Percentiles rank a stretch among this genome's conserved stretches.
phyloP scores from a whole-genome alignment of 176 grass and related monocot species.

The Phragmites australis region DNA sequence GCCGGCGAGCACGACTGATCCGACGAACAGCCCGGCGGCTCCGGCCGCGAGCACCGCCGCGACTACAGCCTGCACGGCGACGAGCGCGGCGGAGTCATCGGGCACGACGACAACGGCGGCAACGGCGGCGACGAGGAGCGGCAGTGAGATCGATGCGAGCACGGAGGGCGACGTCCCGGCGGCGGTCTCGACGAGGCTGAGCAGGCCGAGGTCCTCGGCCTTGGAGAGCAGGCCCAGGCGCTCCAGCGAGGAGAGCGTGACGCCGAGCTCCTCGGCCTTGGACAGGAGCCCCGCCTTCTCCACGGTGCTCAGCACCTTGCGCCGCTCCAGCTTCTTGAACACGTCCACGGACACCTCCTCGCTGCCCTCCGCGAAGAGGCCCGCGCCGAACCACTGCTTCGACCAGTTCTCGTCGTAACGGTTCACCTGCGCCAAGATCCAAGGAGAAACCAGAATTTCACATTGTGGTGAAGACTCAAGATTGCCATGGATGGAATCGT shows the following conservation, averaged over 20 bases:
- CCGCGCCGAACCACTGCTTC: conserved; percentile 95
- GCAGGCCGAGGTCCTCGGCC: conserved; percentile 89
- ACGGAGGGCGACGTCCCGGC: conserved; percentile 61
- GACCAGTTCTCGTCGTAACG: conserved; percentile 84
- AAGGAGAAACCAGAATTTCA: no score
- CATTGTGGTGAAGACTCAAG: no score
- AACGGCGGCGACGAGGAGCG: conserved; percentile 74
- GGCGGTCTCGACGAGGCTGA: conserved; percentile 84
- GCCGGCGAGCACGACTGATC: conserved; percentile 74
- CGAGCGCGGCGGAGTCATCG: conserved; percentile 78
- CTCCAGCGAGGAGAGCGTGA: conserved; percentile 91
- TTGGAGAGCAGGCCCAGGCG: conserved; percentile 72
- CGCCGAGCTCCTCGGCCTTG: conserved; percentile 82
- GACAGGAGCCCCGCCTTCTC: conserved; percentile 93
- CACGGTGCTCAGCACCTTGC: conserved; percentile 83
- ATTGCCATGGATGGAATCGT: not conserved
- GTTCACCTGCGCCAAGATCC: conserved; percentile 57
- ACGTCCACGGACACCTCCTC: conserved; percentile 87
- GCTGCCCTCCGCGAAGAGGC: conserved; percentile 80
- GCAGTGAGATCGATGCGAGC: conserved; percentile 84
- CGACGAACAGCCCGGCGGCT: conserved; percentile 71
- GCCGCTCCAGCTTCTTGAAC: conserved; percentile 84
- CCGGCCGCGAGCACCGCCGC: conserved; percentile 50
- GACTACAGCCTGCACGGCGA: conserved; percentile 53
- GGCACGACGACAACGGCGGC: conserved; percentile 70